Evolutionary conservation across 1,139 yeast genomes (phyloP), one percentile per base, ranked within the genome.

Genomic region (Pichia sp.): DNA sequence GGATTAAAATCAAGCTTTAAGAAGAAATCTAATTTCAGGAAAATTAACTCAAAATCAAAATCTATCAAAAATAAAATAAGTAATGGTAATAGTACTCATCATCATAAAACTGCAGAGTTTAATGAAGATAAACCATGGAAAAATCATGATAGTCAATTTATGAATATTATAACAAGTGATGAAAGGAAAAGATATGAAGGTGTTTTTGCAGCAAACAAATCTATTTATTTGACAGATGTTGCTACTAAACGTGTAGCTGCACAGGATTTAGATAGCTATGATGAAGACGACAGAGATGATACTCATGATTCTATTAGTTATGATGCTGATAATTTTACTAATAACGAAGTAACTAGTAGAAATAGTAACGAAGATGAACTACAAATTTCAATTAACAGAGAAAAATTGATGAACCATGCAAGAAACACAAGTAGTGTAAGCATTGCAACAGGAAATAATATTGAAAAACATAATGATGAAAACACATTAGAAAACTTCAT

Each of bases 121-220:
- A 85, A 92, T 62, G 96, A 86, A 58, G 88, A 86, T 54, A 89
- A 90, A 64, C 97, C 97, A 0, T 92, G 98, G 97, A 92, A 90
- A 59, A 82, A 87, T 59, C 96, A 88, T 62, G 72, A 71, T 39
- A 85, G 80, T 53, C 51, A 34, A 1, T 72, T 81, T 12, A 20
- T 51, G 20, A 72, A 71, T 42, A 72, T 69, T 46, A 73, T 89
- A 13, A 75, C 85, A 0, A 89, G 83, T 27, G 75, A 72, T 35
- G 97, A 92, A 63, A 72, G 87, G 51, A 89, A 88, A 60, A 68
- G 97, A 44, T 90, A 90, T 64, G 97, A 89, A 64, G 95, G 95
- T 16, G 75, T 92, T 25, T 92, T 96, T 96, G 95, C 85, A 0
- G 80, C 95, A 43, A 92, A 92, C 60, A 79, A 77, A 52, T 95